phyloP scores from a whole-genome alignment of 257 asterid genomes.

The Linaria vulgaris region DNA sequence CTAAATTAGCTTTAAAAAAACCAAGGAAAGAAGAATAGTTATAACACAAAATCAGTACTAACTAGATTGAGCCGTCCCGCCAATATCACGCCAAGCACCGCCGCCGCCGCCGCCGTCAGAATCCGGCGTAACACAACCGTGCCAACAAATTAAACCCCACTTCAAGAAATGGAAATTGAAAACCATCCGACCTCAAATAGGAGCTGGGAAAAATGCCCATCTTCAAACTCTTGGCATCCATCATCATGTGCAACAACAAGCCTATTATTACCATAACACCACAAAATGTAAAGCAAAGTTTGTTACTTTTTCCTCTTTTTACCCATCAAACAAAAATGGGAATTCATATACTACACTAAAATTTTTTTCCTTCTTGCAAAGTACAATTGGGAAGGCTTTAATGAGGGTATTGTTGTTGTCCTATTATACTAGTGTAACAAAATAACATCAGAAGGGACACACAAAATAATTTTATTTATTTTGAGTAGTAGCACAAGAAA shows the following conservation, averaged over 20 bases:
- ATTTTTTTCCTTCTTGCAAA: not conserved
- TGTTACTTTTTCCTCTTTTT: not conserved
- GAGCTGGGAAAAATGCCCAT: not conserved
- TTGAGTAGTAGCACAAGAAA: conserved; percentile 25
- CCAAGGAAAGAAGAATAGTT: not conserved
- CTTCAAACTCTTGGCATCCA: conserved; percentile 17
- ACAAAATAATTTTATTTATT: no score
- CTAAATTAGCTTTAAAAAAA: conserved; percentile 1
- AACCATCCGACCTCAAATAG: conserved; percentile 20
- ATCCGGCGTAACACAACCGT: conserved; percentile 24
- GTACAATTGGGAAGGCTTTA: not conserved
- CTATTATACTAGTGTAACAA: conserved; percentile 23
- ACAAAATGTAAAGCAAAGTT: not conserved
- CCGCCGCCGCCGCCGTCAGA: conserved; percentile 29
- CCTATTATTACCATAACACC: conserved; percentile 17
- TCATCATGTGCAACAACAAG: conserved; percentile 9
- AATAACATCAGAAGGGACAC: not conserved
- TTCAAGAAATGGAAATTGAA: conserved; percentile 23
- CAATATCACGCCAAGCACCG: conserved; percentile 52
- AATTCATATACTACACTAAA: no score
- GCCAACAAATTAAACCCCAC: conserved; percentile 20
- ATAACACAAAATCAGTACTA: conserved; percentile 22
- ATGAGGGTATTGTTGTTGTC: conserved; percentile 26
- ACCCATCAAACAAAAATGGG: no score
- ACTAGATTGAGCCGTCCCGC: conserved; percentile 95